Conservation (phyloP, 306 rosid genomes). For the Quercus engelmannii region DNA sequence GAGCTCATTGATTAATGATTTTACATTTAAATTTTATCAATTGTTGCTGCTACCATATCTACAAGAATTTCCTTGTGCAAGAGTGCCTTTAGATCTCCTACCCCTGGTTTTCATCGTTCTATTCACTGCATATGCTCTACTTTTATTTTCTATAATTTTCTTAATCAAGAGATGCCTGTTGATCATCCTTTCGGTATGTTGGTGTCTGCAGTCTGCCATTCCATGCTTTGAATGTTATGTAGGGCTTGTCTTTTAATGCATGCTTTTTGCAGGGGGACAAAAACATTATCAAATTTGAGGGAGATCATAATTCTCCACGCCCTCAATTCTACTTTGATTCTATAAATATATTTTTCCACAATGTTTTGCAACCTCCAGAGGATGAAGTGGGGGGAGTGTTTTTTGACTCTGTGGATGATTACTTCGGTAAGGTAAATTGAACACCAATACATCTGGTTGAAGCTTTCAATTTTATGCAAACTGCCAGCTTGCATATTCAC, state of each 20-base stretch:
- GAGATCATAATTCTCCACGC: constrained; percentile 97
- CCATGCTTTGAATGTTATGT: constrained; percentile 5
- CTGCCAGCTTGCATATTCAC: constrained; percentile 13
- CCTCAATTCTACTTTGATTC: constrained; percentile 94
- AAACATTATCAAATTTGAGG: constrained; percentile 86
- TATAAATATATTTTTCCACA: constrained; percentile 81
- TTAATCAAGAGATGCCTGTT: constrained; percentile 1
- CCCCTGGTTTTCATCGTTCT: constrained; percentile 1
- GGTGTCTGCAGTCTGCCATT: neutral
- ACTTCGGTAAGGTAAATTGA: constrained; percentile 76
- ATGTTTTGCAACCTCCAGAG: constrained; percentile 90
- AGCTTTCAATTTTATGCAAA: constrained; percentile 20
- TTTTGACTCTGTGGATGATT: constrained; percentile 58
- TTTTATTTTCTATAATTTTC: constrained; percentile 2
- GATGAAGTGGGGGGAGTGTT: constrained; percentile 72
- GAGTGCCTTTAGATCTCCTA: neutral
- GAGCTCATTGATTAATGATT: neutral
- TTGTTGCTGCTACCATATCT: neutral
- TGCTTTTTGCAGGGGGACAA: constrained; percentile 78
- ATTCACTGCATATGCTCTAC: neutral
- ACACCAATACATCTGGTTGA: constrained; percentile 22
- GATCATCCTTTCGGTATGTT: neutral
- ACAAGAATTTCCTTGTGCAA: neutral
- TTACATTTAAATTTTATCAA: neutral
- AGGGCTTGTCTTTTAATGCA: neutral